Conservation (phyloP, 169 alveolate species). For the Theileria sp. region DNA sequence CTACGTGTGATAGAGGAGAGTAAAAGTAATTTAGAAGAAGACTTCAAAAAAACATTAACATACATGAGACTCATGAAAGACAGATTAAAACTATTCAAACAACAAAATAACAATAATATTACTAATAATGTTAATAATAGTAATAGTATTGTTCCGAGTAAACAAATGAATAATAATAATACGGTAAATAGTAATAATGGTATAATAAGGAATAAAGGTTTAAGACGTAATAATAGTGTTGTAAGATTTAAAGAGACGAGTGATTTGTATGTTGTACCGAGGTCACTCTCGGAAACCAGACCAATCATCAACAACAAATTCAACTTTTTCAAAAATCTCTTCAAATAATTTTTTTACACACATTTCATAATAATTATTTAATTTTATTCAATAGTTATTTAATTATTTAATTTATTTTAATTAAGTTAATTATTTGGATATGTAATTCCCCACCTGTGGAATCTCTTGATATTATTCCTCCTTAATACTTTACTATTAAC, state of each 20-base stretch:
- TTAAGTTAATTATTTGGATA: too few relatives aligned
- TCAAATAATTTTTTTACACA: not conserved
- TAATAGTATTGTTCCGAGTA: not conserved
- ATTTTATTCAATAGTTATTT: too few relatives aligned
- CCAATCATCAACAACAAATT: not conserved
- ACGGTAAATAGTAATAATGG: not conserved
- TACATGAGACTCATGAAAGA: conserved; percentile 64
- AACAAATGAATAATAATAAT: not conserved
- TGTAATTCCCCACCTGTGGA: too few relatives aligned
- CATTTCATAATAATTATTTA: too few relatives aligned
- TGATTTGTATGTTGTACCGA: conserved; percentile 2
- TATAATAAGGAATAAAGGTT: not conserved
- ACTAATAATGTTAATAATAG: not conserved
- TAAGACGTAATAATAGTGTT: conserved; percentile 28
- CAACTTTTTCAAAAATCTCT: not conserved
- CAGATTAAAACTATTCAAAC: conserved; percentile 22
- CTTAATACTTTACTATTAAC: not conserved
- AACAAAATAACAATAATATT: too few relatives aligned
- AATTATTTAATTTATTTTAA: too few relatives aligned
- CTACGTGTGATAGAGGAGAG: conserved; percentile 33
- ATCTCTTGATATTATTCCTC: too few relatives aligned
- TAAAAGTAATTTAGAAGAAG: conserved; percentile 48
- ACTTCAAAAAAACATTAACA: conserved; percentile 51
- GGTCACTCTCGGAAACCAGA: conserved; percentile 4
- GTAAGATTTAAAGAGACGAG: conserved; percentile 35